Base-by-base conservation (phyloP, 2,329 filamentous ascomycete genomes). In the Colletotrichum cuscutae region DNA sequence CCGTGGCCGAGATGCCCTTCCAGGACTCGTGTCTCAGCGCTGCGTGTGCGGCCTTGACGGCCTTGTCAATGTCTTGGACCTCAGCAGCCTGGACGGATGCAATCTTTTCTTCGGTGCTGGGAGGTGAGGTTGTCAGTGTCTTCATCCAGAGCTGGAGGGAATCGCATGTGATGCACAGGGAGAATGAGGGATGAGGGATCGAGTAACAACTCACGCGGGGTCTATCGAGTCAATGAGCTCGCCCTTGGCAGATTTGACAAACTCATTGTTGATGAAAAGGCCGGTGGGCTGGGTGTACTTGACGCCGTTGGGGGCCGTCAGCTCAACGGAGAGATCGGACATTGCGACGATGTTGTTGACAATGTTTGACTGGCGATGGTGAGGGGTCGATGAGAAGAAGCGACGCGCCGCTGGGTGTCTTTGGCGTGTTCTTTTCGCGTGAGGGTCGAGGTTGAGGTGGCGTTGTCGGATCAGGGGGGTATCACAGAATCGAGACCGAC, bases 251-350 rank as follows among this genome's bases (percentile, higher is more conserved):
- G 81, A 89, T 89, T 73, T 89, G 64, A 93, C 90, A 80, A 92
- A 94, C 79, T 93, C 91, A 72, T 94, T 94, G 84, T 94, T 93
- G 83, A 95, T 94, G 83, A 94, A 95, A 6, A 95, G 86, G 11
- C 93, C 93, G 15, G 88, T 89, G 12, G 91, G 91, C 80, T 93
- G 91, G 32, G 83, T 85, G 77, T 93, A 93, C 77, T 89, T 90
- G 77, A 85, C 87, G 77, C 92, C 93, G 81, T 95, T 95, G 12
- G 92, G 92, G 70, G 92, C 90, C 9, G 88, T 92, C 68, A 94
- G 86, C 77, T 93, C 88, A 73, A 89, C 81, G 9, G 70, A 71
- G 19, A 76, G 71, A 42, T 67, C 67, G 30, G 75, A 70, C 72
- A 75, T 74, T 2, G 13, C 37, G 64, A 28, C 7, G 54, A 15